Conservation (phyloP, 176 grass and related monocot species). For the Oryza glaberrima region DNA sequence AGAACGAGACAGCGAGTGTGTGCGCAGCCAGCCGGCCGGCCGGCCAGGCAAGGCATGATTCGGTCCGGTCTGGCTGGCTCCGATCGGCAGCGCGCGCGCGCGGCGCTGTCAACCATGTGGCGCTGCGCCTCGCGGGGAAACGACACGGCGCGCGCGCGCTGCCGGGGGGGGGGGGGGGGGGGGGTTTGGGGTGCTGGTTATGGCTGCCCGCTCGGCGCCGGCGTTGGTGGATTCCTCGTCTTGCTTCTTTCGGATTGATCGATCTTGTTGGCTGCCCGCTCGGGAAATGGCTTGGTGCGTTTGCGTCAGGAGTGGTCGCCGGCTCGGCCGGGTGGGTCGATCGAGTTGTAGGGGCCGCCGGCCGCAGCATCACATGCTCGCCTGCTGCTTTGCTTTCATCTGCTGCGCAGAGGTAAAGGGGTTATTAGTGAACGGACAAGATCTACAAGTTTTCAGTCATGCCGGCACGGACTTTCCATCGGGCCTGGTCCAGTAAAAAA, state of each 20-base stretch:
- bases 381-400: neutral
- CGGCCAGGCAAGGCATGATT: neutral
- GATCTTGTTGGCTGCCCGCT: no score
- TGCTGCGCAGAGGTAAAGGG: neutral
- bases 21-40: neutral
- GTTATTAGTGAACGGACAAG: neutral
- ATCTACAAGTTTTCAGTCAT: no score
- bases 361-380: neutral
- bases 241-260: no score
- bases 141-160: no score
- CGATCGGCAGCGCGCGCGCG: neutral
- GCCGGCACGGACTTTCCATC: neutral
- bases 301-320: neutral
- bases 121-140: no score
- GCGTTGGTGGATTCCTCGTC: no score
- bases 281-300: neutral
- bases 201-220: no score
- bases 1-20: neutral
- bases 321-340: neutral
- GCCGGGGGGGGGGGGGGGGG: no score
- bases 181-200: no score
- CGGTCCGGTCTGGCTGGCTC: neutral
- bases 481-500: neutral
- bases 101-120: no score
- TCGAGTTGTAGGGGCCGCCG: neutral